These are phyloP conservation scores for Cladosporium phlei DNA, from an alignment of 2,329 filamentous ascomycete species.

Conservation along the genomic window DNA sequence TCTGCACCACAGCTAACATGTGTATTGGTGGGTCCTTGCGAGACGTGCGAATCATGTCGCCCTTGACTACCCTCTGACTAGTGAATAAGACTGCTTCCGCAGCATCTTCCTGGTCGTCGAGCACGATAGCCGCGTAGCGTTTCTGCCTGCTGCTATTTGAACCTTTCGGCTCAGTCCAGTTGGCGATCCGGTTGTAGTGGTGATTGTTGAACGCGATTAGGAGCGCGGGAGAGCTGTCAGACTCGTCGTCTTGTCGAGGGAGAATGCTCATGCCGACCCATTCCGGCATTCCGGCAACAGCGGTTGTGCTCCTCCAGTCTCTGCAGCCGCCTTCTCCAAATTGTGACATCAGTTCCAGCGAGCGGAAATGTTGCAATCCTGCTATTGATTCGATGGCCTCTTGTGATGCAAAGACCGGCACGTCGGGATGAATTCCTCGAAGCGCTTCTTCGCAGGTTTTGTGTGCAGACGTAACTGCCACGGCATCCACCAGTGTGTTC, in stretches of 20 bases:
- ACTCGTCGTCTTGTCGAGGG: conserved; percentile 40
- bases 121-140: conserved; percentile 8
- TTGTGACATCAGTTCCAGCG: conserved; percentile 47
- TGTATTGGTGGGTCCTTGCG: background rate
- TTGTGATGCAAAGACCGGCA: conserved; percentile 56
- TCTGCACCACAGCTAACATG: background rate
- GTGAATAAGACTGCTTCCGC: conserved; percentile 59
- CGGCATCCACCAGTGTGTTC: conserved; percentile 49
- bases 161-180: conserved; percentile 8
- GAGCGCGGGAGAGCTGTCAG: conserved; percentile 58
- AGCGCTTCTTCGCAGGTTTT: conserved; percentile 59
- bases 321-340: conserved; percentile 35
- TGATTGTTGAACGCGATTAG: conserved; percentile 50
- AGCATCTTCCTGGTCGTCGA: conserved; percentile 26
- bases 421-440: conserved; percentile 47
- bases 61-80: conserved; percentile 54
- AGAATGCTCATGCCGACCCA: conserved; percentile 59
- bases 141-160: background rate
- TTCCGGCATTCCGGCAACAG: conserved; percentile 45
- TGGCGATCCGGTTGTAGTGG: conserved; percentile 14
- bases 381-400: conserved; percentile 54
- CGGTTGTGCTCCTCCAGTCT: conserved; percentile 44
- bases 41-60: conserved; percentile 33
- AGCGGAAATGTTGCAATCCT: conserved; percentile 56
- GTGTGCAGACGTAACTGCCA: conserved; percentile 60